Conservation (phyloP, 2,329 filamentous ascomycete genomes). For the Lasiodiplodia citricola region DNA sequence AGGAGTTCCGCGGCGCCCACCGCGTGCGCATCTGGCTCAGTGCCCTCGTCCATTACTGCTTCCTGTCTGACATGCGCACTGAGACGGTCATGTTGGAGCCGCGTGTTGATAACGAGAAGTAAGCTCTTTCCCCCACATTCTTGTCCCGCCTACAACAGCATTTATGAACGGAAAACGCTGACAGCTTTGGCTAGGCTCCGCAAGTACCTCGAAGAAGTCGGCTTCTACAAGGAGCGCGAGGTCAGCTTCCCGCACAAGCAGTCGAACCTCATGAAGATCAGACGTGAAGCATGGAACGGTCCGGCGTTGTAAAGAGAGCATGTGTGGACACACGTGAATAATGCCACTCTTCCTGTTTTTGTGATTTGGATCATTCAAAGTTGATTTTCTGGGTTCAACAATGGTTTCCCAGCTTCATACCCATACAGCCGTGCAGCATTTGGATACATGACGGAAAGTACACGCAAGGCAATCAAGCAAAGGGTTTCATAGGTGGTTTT, state of each 20-base stretch:
- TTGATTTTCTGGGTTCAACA: not conserved
- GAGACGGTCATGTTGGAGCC: constrained; percentile 86
- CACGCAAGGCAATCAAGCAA: not conserved
- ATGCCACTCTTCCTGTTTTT: not conserved
- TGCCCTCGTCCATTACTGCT: constrained; percentile 85
- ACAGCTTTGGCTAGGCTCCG: constrained; percentile 60
- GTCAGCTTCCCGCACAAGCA: constrained; percentile 92
- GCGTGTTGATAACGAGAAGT: constrained; percentile 89
- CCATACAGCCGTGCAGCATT: not conserved
- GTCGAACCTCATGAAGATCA: constrained; percentile 80
- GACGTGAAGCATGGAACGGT: constrained; percentile 72
- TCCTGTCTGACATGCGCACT: constrained; percentile 78
- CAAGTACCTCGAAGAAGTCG: constrained; percentile 71
- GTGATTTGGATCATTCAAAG: not conserved
- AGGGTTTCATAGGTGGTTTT: not conserved
- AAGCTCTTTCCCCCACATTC: constrained; percentile 45
- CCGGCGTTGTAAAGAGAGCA: constrained; percentile 14
- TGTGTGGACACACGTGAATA: not conserved
- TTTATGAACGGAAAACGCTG: not conserved
- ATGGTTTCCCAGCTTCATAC: constrained; percentile 15
- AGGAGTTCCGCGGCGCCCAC: constrained; percentile 84
- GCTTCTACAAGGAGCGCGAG: constrained; percentile 87
- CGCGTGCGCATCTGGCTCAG: constrained; percentile 81
- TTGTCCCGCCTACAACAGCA: not conserved
- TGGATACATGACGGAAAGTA: not conserved